phyloP scores from a whole-genome alignment of 1,139 yeast genomes.

The Komagataea norvegica region DNA sequence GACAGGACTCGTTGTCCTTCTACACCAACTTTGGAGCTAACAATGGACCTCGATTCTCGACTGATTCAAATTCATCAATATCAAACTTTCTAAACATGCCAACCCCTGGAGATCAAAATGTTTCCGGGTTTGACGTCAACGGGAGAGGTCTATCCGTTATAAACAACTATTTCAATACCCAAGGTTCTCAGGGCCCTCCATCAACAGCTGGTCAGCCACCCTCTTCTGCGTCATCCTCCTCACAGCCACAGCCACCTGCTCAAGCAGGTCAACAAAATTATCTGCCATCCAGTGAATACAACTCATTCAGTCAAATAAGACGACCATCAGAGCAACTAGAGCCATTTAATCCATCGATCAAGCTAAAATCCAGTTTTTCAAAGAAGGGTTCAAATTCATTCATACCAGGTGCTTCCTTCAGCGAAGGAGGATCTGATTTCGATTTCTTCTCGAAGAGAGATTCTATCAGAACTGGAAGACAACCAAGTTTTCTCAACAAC shows the following conservation, averaged over 20 bases:
- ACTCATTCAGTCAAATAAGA: conserved; percentile 24
- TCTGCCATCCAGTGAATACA: conserved; percentile 18
- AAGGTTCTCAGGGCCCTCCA: conserved; percentile 14
- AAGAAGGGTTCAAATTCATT: conserved; percentile 19
- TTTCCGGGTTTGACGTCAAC: conserved; percentile 18
- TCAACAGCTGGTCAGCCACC: conserved; percentile 10
- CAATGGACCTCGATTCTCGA: conserved; percentile 25
- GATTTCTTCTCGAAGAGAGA: conserved; percentile 24
- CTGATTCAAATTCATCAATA: conserved; percentile 27
- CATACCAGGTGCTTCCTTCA: conserved; percentile 14
- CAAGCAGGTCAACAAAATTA: conserved; percentile 12
- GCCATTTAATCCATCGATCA: conserved; percentile 35
- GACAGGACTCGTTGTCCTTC: conserved; percentile 27
- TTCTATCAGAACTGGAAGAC: conserved; percentile 22
- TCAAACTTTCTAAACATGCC: conserved; percentile 22
- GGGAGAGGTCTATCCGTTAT: conserved; percentile 36
- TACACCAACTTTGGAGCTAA: conserved; percentile 20
- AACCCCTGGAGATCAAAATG: conserved; percentile 14
- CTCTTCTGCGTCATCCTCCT: conserved; percentile 1
- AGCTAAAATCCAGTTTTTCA: conserved; percentile 30
- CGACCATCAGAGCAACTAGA: conserved; percentile 43
- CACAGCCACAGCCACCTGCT: conserved; percentile 13
- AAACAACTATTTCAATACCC: conserved; percentile 27
- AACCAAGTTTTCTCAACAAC: conserved; percentile 23
- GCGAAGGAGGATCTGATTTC: conserved; percentile 20